Evolutionary conservation across 2,329 filamentous ascomycete genomes (phyloP).

Genomic region (Epichloe sylvatica): DNA sequence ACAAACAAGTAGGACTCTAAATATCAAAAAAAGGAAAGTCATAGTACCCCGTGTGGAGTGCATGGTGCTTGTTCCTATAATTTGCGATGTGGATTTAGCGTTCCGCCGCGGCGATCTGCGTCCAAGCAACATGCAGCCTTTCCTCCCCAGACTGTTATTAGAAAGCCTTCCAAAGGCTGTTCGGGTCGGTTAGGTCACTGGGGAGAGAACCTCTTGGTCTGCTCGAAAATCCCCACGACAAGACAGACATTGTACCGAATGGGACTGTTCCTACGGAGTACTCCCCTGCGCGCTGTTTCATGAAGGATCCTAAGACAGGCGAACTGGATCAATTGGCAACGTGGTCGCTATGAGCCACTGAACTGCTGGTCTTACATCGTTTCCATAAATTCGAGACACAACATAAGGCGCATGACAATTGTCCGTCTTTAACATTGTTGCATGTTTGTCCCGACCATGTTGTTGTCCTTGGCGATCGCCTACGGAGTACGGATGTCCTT

Average conservation of each 20-base stretch:
- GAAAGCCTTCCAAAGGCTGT: too few species aligned
- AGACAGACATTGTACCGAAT: background rate
- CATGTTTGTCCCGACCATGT: background rate
- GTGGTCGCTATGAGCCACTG: constrained; percentile 1
- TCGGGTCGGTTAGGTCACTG: background rate
- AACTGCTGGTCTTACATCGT: background rate
- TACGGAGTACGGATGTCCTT: too few species aligned
- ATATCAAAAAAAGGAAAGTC: too few species aligned
- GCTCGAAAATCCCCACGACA: background rate
- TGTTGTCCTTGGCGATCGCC: too few species aligned
- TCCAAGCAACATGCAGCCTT: background rate
- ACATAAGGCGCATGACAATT: background rate
- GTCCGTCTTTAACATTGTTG: background rate
- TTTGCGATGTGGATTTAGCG: background rate
- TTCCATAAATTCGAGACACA: background rate
- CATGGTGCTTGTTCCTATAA: background rate
- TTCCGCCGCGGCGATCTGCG: background rate
- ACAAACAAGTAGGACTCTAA: too few species aligned
- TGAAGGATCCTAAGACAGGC: constrained; percentile 1
- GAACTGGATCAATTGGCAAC: background rate
- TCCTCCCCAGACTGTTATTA: background rate
- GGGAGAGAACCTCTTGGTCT: background rate
- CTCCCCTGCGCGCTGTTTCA: background rate
- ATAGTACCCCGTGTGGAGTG: too few species aligned
- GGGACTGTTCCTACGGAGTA: too few species aligned